phyloP scores from a whole-genome alignment of 2,329 filamentous ascomycete species.

The Nemania sp. region DNA sequence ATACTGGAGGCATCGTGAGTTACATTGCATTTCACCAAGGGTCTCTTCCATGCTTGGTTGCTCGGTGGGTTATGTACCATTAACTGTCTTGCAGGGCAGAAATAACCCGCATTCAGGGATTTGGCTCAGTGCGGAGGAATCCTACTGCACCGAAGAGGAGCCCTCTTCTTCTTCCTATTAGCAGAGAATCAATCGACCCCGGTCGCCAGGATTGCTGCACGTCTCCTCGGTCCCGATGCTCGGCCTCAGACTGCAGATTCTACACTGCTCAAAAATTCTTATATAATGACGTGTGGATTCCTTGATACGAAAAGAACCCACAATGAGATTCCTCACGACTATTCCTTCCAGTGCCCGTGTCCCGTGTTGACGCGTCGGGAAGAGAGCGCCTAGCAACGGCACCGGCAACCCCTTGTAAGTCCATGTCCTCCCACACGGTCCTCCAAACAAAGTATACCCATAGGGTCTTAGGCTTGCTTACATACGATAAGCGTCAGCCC shows the following conservation, averaged over 20 bases:
- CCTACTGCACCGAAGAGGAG: constrained; percentile 6
- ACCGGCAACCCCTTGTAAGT: too few species aligned
- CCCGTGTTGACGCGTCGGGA: constrained; percentile 1
- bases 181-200: constrained; percentile 9
- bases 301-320: constrained; percentile 1
- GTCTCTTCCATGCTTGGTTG: constrained; percentile 16
- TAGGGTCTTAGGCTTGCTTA: too few species aligned
- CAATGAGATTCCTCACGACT: neutral
- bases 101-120: constrained; percentile 18
- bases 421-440: constrained; percentile 2
- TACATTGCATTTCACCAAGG: constrained; percentile 22
- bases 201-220: constrained; percentile 18
- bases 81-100: constrained; percentile 16
- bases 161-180: constrained; percentile 12
- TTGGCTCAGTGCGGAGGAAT: constrained; percentile 8
- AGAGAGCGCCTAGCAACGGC: constrained; percentile 7
- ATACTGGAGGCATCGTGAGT: constrained; percentile 23
- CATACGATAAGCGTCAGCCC: constrained; percentile 24
- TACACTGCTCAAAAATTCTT: constrained; percentile 4
- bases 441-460: neutral
- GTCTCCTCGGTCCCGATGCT: constrained; percentile 25
- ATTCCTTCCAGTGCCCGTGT: neutral
- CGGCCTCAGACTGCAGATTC: constrained; percentile 2
- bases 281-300: constrained; percentile 3
- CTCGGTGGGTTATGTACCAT: constrained; percentile 14